Percentiles rank a stretch among this genome's conserved stretches.
phyloP scores from a whole-genome alignment of 2,329 filamentous ascomycete species.

The Xylaria sp. region DNA sequence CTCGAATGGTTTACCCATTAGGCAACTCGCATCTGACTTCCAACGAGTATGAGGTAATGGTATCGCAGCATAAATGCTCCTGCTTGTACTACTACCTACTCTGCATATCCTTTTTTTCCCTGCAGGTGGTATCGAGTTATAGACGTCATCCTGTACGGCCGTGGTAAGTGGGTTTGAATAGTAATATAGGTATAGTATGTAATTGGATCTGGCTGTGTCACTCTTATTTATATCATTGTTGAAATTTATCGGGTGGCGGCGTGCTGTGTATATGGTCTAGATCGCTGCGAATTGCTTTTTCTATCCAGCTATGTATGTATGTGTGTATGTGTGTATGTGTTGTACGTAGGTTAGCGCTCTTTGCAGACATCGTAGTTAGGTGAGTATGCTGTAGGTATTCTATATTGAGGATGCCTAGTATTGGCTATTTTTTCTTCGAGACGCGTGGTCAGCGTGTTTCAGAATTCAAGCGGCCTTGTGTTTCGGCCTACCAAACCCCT shows the following conservation, averaged over 20 bases:
- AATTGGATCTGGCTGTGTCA: not conserved
- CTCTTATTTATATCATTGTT: not conserved
- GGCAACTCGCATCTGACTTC: not conserved
- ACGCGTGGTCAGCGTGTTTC: slow-evolving; percentile 30
- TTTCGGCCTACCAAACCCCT: slow-evolving; percentile 29
- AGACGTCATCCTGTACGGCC: not conserved
- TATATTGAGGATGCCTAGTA: not conserved
- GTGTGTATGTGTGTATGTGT: not conserved
- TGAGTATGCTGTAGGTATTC: not conserved
- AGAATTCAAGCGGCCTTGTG: slow-evolving; percentile 25
- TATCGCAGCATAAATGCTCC: not conserved
- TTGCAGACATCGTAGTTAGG: not conserved
- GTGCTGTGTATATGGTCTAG: too few species aligned
- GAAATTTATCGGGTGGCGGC: too few species aligned
- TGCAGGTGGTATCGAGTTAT: not conserved
- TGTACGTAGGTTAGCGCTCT: too few species aligned
- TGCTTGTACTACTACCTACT: not conserved
- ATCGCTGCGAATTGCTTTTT: not conserved
- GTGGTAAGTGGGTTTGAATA: too few species aligned
- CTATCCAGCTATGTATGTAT: not conserved
- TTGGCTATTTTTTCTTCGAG: not conserved
- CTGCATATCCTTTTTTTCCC: too few species aligned
- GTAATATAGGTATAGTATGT: not conserved
- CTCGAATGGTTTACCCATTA: not conserved
- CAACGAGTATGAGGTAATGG: not conserved